Percentiles rank a stretch among this genome's conserved stretches.
These are phyloP conservation scores for Xerocomellus chrysenteron DNA, from an alignment of 768 basidiomycete genomes.

Conservation along the genomic window DNA sequence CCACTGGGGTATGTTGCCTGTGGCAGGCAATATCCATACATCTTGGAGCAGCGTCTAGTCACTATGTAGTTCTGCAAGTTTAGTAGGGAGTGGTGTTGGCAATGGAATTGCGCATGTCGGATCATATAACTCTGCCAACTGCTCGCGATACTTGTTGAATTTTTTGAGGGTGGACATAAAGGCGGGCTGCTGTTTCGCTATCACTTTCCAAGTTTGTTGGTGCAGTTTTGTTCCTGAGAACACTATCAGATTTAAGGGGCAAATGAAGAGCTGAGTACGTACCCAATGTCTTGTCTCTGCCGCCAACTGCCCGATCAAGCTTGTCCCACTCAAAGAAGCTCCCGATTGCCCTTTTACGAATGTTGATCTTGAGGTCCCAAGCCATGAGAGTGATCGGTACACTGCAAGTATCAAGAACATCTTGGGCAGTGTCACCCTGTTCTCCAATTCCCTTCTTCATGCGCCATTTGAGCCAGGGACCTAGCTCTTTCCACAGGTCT, in stretches of 20 bases:
- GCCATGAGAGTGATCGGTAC: not conserved
- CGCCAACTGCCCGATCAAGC: not conserved
- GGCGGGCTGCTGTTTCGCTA: not conserved
- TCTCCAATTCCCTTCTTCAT: no score
- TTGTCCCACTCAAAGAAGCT: not conserved
- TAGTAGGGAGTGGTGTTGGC: conserved; percentile 32
- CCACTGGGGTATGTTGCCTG: conserved; percentile 19
- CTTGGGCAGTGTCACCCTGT: no score
- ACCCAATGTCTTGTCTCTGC: conserved; percentile 20
- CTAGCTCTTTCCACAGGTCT: no score
- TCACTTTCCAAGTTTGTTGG: not conserved
- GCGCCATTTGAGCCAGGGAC: no score
- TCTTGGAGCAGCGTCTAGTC: conserved; percentile 35
- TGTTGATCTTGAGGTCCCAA: not conserved
- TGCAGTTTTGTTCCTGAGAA: conserved; percentile 8
- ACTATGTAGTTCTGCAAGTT: conserved; percentile 19
- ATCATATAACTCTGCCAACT: conserved; percentile 16
- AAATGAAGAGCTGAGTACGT: not conserved
- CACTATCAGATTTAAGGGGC: no score
- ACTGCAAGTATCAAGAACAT: no score
- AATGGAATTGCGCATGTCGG: conserved; percentile 31
- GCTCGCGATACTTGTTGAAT: conserved; percentile 31
- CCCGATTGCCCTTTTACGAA: not conserved
- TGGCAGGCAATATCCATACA: conserved; percentile 9
- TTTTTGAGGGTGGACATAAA: conserved; percentile 11